A percentile compares a stretch with the other conserved stretches of the same genome.
Conservation (phyloP, 805 yeast species). For the Myxozyma vanderwaltii region DNA sequence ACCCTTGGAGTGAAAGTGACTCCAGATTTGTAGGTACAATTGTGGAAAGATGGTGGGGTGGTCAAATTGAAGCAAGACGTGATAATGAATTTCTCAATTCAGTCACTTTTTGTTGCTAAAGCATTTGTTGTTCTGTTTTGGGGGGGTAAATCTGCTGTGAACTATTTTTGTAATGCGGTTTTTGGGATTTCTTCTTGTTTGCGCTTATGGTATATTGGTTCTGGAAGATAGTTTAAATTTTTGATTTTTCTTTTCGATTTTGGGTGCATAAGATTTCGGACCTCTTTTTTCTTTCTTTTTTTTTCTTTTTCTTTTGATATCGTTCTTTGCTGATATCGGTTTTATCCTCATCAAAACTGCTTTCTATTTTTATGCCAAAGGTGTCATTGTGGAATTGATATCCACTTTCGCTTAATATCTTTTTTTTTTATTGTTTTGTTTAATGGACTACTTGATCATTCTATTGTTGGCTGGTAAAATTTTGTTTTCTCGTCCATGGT, state of each 20-base stretch:
- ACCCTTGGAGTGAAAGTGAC: slow-evolving; percentile 54
- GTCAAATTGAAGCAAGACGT: slow-evolving; percentile 44
- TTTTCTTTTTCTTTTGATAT: no score
- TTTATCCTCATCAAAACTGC: no score
- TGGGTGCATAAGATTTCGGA: slow-evolving; percentile 1
- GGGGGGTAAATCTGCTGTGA: no score
- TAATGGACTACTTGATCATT: no score
- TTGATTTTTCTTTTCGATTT: background rate
- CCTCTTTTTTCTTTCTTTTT: no score
- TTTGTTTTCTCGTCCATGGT: no score
- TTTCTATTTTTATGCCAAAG: no score
- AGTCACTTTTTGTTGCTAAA: slow-evolving; percentile 40
- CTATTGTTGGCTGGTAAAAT: no score
- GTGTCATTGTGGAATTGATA: no score
- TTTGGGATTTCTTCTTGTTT: background rate
- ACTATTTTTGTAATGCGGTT: background rate
- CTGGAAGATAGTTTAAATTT: background rate
- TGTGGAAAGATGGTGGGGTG: slow-evolving; percentile 53
- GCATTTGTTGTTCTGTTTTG: background rate
- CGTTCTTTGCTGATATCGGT: no score
- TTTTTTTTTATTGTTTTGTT: no score
- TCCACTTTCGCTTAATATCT: no score
- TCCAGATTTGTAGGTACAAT: slow-evolving; percentile 49
- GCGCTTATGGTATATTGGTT: background rate
- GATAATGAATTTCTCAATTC: slow-evolving; percentile 37